Evolutionary conservation across 2,329 filamentous ascomycete genomes (phyloP), one percentile per base, ranked within the genome.

Genomic region (Exophiala mesophila): DNA sequence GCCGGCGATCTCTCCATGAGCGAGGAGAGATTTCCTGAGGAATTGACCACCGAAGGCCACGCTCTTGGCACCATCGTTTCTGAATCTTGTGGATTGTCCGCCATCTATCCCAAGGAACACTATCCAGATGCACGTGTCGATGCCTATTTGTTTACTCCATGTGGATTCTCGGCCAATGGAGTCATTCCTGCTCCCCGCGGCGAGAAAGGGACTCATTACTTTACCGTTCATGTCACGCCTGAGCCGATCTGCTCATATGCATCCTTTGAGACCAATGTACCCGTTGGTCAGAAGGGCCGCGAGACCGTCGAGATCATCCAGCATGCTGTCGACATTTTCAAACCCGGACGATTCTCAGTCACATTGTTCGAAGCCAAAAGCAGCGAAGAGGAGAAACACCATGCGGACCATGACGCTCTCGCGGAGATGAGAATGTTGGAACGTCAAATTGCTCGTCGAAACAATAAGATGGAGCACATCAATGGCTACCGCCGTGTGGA

Each of bases 261-360:
- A 24, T 96, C 88, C 2, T 98, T 98, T 61, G 92, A 98, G 73
- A 97, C 92, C 54, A 98, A 97, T 57, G 90, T 98, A 3, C 92
- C 92, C 1, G 85, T 88, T 18, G 82, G 81, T 4, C 88, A 95
- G 68, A 87, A 80, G 43, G 89, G 89, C 12, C 84, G 89, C 50
- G 85, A 89, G 62, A 96, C 90, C 1, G 80, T 82, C 18, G 90
- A 95, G 52, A 83, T 97, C 47, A 85, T 98, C 49, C 82, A 95
- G 64, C 88, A 96, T 54, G 92, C 97, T 1, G 88, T 97, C 32
- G 76, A 80, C 52, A 98, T 98, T 60, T 98, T 98, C 78, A 88
- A 88, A 63, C 92, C 92, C 0, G 90, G 90, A n/a, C 85, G 90
- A 40, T 98, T 98, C 74, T 95, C 85, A 58, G 87, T 98, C 44